phyloP scores from a whole-genome alignment of 257 asterid species.

The Solanum virginianum region DNA sequence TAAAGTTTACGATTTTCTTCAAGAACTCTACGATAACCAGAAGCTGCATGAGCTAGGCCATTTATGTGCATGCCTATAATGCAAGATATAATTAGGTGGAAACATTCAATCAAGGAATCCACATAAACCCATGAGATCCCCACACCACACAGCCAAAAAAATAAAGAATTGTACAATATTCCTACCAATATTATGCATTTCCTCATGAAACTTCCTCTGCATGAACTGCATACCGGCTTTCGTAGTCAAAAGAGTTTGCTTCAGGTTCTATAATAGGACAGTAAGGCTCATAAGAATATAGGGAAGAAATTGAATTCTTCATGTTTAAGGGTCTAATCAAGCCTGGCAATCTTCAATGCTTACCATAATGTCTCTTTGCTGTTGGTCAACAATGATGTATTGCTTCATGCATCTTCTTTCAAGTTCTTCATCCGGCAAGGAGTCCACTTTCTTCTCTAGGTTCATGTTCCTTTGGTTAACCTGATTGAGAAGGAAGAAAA shows the following conservation, averaged over 20 bases:
- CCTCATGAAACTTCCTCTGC: slow-evolving; percentile 89
- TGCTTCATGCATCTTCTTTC: slow-evolving; percentile 39
- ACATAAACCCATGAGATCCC: background rate
- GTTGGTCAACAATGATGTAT: slow-evolving; percentile 53
- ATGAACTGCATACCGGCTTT: slow-evolving; percentile 86
- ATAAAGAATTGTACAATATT: background rate
- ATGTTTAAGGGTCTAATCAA: background rate
- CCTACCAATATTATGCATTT: slow-evolving; percentile 66
- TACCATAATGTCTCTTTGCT: slow-evolving; percentile 65
- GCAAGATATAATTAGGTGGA: background rate
- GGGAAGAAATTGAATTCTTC: background rate
- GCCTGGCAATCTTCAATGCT: slow-evolving; percentile 1
- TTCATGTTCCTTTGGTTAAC: slow-evolving; percentile 23
- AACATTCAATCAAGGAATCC: background rate
- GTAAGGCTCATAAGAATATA: background rate
- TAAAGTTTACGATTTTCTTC: slow-evolving; percentile 95
- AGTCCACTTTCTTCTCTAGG: slow-evolving; percentile 19
- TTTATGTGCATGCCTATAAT: slow-evolving; percentile 57
- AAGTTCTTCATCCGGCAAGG: slow-evolving; percentile 31
- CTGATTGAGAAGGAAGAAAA: slow-evolving; percentile 12
- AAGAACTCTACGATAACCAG: slow-evolving; percentile 88
- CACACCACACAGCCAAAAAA: background rate
- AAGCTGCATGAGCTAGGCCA: slow-evolving; percentile 95
- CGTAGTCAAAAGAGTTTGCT: slow-evolving; percentile 65
- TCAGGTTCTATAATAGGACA: slow-evolving; percentile 39